Evolutionary conservation across 768 basidiomycete genomes (phyloP).

Genomic region (Astraeus odoratus): DNA sequence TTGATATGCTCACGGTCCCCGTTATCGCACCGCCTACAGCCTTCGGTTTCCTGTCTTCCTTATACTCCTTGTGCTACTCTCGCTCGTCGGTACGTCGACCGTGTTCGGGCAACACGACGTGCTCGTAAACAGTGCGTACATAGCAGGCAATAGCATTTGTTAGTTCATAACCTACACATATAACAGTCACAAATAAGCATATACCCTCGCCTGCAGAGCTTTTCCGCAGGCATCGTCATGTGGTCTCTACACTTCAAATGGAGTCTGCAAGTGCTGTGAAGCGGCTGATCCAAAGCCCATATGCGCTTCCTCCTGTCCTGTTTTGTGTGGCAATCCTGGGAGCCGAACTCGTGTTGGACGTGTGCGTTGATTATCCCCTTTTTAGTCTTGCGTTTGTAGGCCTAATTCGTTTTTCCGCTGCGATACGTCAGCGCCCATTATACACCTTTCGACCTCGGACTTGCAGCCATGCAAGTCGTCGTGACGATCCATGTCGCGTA

Average conservation of each 20-base stretch:
- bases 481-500: slow-evolving; percentile 83
- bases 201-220: slow-evolving; percentile 48
- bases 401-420: background rate
- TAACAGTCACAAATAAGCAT: slow-evolving; percentile 52
- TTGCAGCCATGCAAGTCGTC: slow-evolving; percentile 70
- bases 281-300: slow-evolving; percentile 64
- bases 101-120: slow-evolving; percentile 58
- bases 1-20: background rate
- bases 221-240: slow-evolving; percentile 26
- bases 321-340: slow-evolving; percentile 51
- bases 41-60: slow-evolving; percentile 64
- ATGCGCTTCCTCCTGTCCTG: slow-evolving; percentile 54
- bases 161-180: slow-evolving; percentile 1
- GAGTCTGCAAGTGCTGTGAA: slow-evolving; percentile 8
- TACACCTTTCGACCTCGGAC: slow-evolving; percentile 70
- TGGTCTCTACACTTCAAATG: background rate
- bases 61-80: slow-evolving; percentile 47
- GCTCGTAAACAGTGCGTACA: slow-evolving; percentile 52
- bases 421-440: slow-evolving; percentile 41
- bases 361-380: slow-evolving; percentile 36
- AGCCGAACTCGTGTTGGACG: slow-evolving; percentile 46
- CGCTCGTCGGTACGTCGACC: slow-evolving; percentile 50
- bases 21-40: slow-evolving; percentile 23
- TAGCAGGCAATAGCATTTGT: background rate
- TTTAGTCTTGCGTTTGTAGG: background rate